Conservation (phyloP, 2,329 filamentous ascomycete species). For the Aaosphaeria arxii region DNA sequence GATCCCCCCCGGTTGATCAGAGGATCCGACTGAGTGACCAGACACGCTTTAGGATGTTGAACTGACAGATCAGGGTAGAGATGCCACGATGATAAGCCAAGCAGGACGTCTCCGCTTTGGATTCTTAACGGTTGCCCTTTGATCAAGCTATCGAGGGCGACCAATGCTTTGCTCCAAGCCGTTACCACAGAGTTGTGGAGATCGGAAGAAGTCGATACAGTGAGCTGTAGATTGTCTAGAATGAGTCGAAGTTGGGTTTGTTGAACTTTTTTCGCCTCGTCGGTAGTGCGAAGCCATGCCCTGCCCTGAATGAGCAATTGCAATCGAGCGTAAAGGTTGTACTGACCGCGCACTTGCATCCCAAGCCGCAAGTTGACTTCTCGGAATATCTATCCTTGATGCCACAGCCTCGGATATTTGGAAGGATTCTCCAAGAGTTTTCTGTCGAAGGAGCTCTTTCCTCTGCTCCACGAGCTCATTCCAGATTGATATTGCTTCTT, state of each 20-base stretch:
- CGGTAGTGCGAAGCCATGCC: constrained; percentile 12
- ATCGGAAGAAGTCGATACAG: neutral
- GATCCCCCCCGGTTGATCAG: neutral
- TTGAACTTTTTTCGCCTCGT: constrained; percentile 1
- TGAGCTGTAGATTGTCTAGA: constrained; percentile 7
- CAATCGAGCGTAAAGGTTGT: no score
- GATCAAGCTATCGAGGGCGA: constrained; percentile 10
- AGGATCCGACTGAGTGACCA: neutral
- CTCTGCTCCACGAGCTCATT: constrained; percentile 26
- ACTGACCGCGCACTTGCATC: constrained; percentile 8
- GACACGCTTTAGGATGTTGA: neutral
- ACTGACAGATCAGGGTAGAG: constrained; percentile 10
- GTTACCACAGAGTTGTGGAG: constrained; percentile 5
- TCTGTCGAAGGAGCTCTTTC: neutral
- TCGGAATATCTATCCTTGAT: constrained; percentile 1
- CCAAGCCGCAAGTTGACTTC: constrained; percentile 7
- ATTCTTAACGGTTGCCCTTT: constrained; percentile 6
- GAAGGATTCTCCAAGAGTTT: neutral
- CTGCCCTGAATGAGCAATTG: no score
- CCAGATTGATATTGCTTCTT: constrained; percentile 35
- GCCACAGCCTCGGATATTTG: constrained; percentile 1
- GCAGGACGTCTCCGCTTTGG: constrained; percentile 5
- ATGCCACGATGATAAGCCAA: constrained; percentile 11
- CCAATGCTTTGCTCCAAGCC: constrained; percentile 9
- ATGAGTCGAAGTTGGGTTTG: constrained; percentile 13